Conservation (phyloP, 2,329 filamentous ascomycete genomes). For the Calycina marina region DNA sequence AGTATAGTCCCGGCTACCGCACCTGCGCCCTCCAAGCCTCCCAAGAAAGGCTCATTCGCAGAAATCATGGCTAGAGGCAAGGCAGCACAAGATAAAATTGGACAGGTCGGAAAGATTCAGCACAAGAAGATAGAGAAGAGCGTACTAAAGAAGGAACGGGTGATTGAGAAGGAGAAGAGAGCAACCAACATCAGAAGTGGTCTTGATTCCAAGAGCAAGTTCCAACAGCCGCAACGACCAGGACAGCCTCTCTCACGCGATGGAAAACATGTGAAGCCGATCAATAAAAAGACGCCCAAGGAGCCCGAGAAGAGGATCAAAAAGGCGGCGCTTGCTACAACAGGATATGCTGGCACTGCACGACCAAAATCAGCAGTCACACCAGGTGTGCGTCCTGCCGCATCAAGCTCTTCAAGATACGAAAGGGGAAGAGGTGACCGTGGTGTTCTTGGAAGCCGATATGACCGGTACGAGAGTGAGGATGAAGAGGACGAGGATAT, state of each 20-base stretch:
- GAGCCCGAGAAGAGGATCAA: slow-evolving; percentile 40
- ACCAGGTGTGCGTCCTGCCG: slow-evolving; percentile 15
- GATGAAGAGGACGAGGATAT: slow-evolving; percentile 28
- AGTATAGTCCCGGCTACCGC: slow-evolving; percentile 16
- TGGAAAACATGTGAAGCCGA: slow-evolving; percentile 6
- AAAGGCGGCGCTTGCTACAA: slow-evolving; percentile 46
- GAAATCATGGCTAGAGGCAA: slow-evolving; percentile 62
- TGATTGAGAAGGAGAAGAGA: slow-evolving; percentile 17
- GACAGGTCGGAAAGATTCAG: slow-evolving; percentile 56
- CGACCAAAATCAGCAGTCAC: slow-evolving; percentile 32
- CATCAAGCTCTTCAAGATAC: slow-evolving; percentile 11
- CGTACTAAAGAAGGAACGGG: slow-evolving; percentile 35
- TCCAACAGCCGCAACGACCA: slow-evolving; percentile 9
- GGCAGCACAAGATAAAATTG: slow-evolving; percentile 44
- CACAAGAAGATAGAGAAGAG: slow-evolving; percentile 57
- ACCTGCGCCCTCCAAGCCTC: slow-evolving; percentile 24
- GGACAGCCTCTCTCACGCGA: slow-evolving; percentile 8
- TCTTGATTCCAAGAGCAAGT: slow-evolving; percentile 16
- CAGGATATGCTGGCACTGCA: slow-evolving; percentile 50
- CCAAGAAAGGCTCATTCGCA: slow-evolving; percentile 60
- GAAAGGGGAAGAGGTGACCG: slow-evolving; percentile 13
- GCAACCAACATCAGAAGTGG: slow-evolving; percentile 15
- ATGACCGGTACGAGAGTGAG: slow-evolving; percentile 23
- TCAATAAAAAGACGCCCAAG: slow-evolving; percentile 8
- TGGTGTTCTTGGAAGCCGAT: slow-evolving; percentile 24